Conservation (phyloP, 208 protist species). For the Leishmania guyanensis region DNA sequence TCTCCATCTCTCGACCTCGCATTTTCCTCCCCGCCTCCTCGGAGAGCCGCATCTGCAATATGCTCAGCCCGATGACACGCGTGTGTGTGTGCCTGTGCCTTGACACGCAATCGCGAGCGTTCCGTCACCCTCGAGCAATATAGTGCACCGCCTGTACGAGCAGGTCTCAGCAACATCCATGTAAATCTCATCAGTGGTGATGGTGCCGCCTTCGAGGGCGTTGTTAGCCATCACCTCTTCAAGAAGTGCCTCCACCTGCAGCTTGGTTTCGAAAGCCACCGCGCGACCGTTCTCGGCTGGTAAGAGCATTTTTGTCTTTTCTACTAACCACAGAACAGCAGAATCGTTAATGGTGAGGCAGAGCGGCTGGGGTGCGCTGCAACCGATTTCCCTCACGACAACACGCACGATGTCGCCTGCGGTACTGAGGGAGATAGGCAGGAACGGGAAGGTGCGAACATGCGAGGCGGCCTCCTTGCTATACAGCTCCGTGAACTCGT, state of each 20-base stretch:
- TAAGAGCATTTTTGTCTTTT: slow-evolving; percentile 31
- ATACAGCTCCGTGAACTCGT: slow-evolving; percentile 65
- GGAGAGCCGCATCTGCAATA: background rate
- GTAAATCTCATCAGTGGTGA: background rate
- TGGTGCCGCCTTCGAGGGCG: background rate
- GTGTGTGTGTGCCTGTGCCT: background rate
- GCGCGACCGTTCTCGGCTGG: slow-evolving; percentile 45
- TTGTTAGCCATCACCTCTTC: slow-evolving; percentile 5
- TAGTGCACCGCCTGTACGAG: background rate
- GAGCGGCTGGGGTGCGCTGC: slow-evolving; percentile 11
- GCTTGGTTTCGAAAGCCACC: slow-evolving; percentile 30
- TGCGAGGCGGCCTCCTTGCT: slow-evolving; percentile 44
- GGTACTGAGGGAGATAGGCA: slow-evolving; percentile 54
- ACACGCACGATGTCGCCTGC: slow-evolving; percentile 53
- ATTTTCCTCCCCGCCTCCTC: background rate
- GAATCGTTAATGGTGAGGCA: slow-evolving; percentile 28
- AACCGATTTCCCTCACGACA: slow-evolving; percentile 41
- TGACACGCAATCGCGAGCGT: background rate
- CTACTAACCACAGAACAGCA: slow-evolving; percentile 37
- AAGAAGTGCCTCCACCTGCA: slow-evolving; percentile 32
- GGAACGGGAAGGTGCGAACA: slow-evolving; percentile 67
- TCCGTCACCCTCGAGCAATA: background rate
- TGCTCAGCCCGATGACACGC: background rate
- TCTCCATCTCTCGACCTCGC: background rate
- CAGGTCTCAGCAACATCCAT: background rate